These are phyloP conservation scores for Pyrrhoderma noxium DNA, from an alignment of 1,284 basidiomycete genomes.

Conservation along the genomic window DNA sequence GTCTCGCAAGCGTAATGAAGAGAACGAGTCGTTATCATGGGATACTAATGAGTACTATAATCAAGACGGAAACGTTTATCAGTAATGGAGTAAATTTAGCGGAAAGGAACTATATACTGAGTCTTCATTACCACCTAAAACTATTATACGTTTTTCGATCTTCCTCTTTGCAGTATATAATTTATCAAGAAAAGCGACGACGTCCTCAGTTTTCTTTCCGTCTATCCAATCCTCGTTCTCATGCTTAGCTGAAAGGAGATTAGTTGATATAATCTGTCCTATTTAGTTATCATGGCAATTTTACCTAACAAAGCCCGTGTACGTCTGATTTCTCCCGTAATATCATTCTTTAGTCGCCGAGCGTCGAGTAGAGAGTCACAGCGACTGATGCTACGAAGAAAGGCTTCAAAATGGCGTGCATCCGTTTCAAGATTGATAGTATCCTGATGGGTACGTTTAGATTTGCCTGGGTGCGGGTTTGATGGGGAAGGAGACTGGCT, in stretches of 20 bases:
- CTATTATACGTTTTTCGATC: conserved; percentile 77
- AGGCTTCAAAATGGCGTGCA: conserved; percentile 80
- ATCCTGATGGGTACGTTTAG: conserved; percentile 41
- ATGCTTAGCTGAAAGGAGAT: conserved; percentile 52
- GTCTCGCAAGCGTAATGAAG: conserved; percentile 48
- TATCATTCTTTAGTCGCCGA: conserved; percentile 82
- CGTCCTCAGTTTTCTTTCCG: conserved; percentile 73
- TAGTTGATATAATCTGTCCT: too few relatives aligned
- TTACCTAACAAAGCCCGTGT: conserved; percentile 66
- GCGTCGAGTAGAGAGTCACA: conserved; percentile 83
- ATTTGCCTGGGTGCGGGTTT: conserved; percentile 31
- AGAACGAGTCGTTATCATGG: conserved; percentile 23
- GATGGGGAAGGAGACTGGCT: conserved; percentile 59
- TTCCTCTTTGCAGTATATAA: conserved; percentile 82
- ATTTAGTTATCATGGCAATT: conserved; percentile 22
- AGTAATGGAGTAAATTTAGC: not conserved
- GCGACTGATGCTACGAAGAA: conserved; percentile 76
- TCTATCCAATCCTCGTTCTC: conserved; percentile 81
- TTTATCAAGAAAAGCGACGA: conserved; percentile 82
- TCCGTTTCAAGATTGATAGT: conserved; percentile 72
- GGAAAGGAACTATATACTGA: conserved; percentile 35
- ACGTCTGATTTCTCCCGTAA: conserved; percentile 78
- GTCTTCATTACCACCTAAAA: conserved; percentile 66
- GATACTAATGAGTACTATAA: conserved; percentile 22
- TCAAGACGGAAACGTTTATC: conserved; percentile 10